Evolutionary conservation across 352 stramenopile genomes (phyloP).

Genomic region (Blastocystis sp.): DNA sequence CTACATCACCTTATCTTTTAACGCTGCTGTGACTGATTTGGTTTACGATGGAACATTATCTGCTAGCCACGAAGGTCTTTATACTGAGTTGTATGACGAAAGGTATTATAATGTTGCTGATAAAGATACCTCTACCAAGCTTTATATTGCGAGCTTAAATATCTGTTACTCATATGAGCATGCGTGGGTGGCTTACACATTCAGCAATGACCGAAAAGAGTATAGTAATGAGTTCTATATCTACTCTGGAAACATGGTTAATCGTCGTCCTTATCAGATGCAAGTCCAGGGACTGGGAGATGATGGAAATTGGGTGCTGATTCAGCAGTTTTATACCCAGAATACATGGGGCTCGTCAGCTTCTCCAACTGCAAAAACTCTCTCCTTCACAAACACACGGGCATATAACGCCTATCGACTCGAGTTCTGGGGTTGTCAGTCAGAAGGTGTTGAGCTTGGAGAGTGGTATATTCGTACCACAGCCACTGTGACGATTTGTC

Average conservation of each 20-base stretch:
- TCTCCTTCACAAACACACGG: not conserved
- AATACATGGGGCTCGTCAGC: not conserved
- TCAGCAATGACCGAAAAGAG: not conserved
- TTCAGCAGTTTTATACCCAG: not conserved
- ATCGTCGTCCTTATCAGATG: constrained; percentile 1
- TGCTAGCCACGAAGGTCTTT: not conserved
- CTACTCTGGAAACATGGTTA: not conserved
- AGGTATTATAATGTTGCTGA: not conserved
- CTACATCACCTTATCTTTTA: not conserved
- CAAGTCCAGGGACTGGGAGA: not conserved
- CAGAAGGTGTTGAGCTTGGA: not conserved
- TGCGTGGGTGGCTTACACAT: not conserved
- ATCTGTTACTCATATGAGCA: not conserved
- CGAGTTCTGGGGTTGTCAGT: not conserved
- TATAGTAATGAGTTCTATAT: not conserved
- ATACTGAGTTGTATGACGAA: not conserved
- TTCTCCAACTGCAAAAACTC: not conserved
- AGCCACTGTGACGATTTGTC: not conserved
- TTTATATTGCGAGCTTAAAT: not conserved
- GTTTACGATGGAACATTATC: not conserved
- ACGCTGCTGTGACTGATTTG: not conserved
- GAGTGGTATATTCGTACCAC: constrained; percentile 7
- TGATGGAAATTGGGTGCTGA: not conserved
- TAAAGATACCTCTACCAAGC: constrained; percentile 28
- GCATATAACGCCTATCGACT: not conserved